Evolutionary conservation across 2,329 filamentous ascomycete species (phyloP).

Genomic region (Fusarium neocosmosporiellum): DNA sequence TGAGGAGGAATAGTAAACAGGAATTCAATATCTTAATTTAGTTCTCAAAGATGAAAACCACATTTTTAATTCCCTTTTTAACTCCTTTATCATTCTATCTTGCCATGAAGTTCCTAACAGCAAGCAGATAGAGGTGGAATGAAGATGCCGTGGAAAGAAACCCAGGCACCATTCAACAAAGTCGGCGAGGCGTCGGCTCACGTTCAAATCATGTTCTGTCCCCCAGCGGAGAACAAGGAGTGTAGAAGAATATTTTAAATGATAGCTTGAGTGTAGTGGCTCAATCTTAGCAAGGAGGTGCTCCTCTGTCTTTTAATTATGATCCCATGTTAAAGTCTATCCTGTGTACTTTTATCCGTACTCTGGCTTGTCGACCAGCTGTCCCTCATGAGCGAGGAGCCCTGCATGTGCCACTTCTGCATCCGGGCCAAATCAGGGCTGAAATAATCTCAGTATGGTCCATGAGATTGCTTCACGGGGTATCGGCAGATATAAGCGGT

Average conservation of each 20-base stretch:
- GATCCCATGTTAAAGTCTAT: neutral
- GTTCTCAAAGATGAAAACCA: neutral
- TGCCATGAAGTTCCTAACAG: neutral
- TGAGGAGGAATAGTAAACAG: neutral
- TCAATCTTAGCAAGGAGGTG: neutral
- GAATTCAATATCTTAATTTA: neutral
- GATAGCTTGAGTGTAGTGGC: neutral
- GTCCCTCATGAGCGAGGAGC: neutral
- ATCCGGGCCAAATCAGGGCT: neutral
- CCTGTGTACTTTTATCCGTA: neutral
- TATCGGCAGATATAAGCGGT: neutral
- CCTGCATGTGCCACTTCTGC: neutral
- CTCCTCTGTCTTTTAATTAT: neutral
- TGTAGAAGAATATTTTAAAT: neutral
- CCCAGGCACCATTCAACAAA: neutral
- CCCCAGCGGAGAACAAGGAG: neutral
- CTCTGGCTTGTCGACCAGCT: neutral
- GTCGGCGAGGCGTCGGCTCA: neutral
- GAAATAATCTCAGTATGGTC: neutral
- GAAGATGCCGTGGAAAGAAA: neutral
- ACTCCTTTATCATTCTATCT: neutral
- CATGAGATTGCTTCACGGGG: neutral
- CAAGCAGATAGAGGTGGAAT: neutral
- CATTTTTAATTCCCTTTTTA: neutral
- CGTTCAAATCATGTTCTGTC: neutral